These are phyloP conservation scores for Inonotus hispidus DNA, from an alignment of 1,284 basidiomycete genomes.

Conservation along the genomic window DNA sequence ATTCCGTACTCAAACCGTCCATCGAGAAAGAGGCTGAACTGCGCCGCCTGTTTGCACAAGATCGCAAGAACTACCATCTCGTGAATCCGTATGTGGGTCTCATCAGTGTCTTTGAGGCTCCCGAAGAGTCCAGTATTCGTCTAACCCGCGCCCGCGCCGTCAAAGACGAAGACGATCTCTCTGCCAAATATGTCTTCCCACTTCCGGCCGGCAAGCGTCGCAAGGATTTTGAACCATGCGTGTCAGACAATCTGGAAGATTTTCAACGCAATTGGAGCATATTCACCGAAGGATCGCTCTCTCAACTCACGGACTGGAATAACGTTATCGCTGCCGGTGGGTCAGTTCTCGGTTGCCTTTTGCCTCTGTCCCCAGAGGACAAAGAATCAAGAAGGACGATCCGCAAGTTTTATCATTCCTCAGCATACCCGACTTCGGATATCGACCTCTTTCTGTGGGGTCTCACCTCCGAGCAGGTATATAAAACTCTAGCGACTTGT, in stretches of 20 bases:
- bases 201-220: slow-evolving; percentile 33
- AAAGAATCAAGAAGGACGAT: slow-evolving; percentile 47
- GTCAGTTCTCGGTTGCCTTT: slow-evolving; percentile 48
- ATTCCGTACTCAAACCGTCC: slow-evolving; percentile 42
- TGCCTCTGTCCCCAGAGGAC: slow-evolving; percentile 40
- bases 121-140: slow-evolving; percentile 33
- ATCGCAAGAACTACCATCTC: slow-evolving; percentile 39
- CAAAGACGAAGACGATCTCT: slow-evolving; percentile 33
- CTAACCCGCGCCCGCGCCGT: slow-evolving; percentile 40
- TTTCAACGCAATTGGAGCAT: slow-evolving; percentile 20
- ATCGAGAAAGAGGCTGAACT: slow-evolving; percentile 49
- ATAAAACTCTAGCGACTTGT: slow-evolving; percentile 7
- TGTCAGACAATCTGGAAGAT: slow-evolving; percentile 18
- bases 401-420: slow-evolving; percentile 49
- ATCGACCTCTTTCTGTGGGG: slow-evolving; percentile 61
- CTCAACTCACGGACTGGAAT: slow-evolving; percentile 19
- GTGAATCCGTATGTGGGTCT: slow-evolving; percentile 47
- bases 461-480: slow-evolving; percentile 43
- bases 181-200: slow-evolving; percentile 42
- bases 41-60: slow-evolving; percentile 48
- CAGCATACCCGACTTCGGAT: slow-evolving; percentile 52
- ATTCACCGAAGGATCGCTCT: slow-evolving; percentile 22
- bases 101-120: slow-evolving; percentile 49
- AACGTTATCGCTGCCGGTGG: slow-evolving; percentile 54
- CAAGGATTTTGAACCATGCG: slow-evolving; percentile 31